Conservation (phyloP, 1,284 basidiomycete genomes). For the Irpex sp. region DNA sequence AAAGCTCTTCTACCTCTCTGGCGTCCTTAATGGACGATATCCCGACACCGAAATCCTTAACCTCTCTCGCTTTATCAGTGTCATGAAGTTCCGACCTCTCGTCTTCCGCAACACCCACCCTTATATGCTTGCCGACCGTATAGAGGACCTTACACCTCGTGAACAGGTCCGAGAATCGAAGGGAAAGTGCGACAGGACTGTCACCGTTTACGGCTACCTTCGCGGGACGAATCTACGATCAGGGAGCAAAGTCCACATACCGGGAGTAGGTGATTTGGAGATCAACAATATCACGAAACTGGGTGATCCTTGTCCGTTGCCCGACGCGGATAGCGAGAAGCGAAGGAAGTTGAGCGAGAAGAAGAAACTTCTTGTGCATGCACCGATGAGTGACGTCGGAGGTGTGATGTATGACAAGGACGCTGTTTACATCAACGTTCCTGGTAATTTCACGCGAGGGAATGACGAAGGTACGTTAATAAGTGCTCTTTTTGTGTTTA, state of each 20-base stretch:
- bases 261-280: slow-evolving; percentile 86
- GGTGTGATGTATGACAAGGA: slow-evolving; percentile 99
- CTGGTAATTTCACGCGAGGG: slow-evolving; percentile 84
- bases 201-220: slow-evolving; percentile 94
- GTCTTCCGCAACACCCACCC: slow-evolving; percentile 95
- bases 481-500: not conserved
- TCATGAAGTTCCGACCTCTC: slow-evolving; percentile 98
- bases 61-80: slow-evolving; percentile 91
- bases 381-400: slow-evolving; percentile 98
- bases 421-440: slow-evolving; percentile 96
- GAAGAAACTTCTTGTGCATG: slow-evolving; percentile 88
- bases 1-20: slow-evolving; percentile 97
- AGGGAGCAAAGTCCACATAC: slow-evolving; percentile 88
- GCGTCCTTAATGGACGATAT: slow-evolving; percentile 96
- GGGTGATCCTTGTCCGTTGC: slow-evolving; percentile 92
- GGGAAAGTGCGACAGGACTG: slow-evolving; percentile 85
- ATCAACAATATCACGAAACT: slow-evolving; percentile 74
- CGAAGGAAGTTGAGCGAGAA: slow-evolving; percentile 91
- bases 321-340: slow-evolving; percentile 90
- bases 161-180: slow-evolving; percentile 74
- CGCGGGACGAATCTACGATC: slow-evolving; percentile 84
- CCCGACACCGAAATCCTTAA: slow-evolving; percentile 97
- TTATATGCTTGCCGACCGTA: slow-evolving; percentile 92
- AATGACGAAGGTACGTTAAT: slow-evolving; percentile 47
- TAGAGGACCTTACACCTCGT: slow-evolving; percentile 92